Base-by-base conservation (phyloP, 345 rosid species). In the Psidium friedrichsthalianum region DNA sequence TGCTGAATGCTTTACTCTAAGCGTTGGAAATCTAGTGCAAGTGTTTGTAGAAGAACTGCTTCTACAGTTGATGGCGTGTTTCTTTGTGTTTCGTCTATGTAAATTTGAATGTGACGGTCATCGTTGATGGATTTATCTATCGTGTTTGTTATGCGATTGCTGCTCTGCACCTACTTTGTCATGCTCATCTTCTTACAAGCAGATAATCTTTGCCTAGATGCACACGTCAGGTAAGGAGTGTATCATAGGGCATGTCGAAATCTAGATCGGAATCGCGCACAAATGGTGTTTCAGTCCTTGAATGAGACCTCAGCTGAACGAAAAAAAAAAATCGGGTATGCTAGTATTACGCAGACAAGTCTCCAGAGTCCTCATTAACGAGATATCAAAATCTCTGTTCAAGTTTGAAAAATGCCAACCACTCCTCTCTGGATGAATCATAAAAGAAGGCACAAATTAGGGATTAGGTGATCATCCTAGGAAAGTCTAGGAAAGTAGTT, bases 1-100 rank as follows among this genome's bases (percentile, higher is more conserved):
- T 96, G 97, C 87, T 96, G 81, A 89, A 85, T 89, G 93, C 90
- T 11, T 55, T 92, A 53, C 93, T 94, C 86, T 94, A 85, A 87
- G 47, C 80, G 3, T 69, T 36, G 47, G 25, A 55, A 52, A 82
- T 51, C 22, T 82, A 55, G 25, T 82, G 56, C 84, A 52, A 36
- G 36, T 9, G 36, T 29, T 53, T 52, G 58, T 82, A 82, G 84
- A 81, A 58, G 69, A 36, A 36, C 80, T 69, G 0, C 44, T 78
- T 80, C 84, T 85, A 1, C 59, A 9, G 5, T 18, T 18, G 47
- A 18, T 18, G 47, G 80, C 40, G 12, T 20, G 24, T 69, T 32
- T 36, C 47, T 69, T 69, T 2, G 80, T 36, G 80, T 69, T 69
- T 69, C 7, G 21, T 69, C 80, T 20, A 18, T 69, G 80, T 69